Evolutionary conservation across 2,329 filamentous ascomycete species (phyloP).

Genomic region (Hypoxylon sp.): DNA sequence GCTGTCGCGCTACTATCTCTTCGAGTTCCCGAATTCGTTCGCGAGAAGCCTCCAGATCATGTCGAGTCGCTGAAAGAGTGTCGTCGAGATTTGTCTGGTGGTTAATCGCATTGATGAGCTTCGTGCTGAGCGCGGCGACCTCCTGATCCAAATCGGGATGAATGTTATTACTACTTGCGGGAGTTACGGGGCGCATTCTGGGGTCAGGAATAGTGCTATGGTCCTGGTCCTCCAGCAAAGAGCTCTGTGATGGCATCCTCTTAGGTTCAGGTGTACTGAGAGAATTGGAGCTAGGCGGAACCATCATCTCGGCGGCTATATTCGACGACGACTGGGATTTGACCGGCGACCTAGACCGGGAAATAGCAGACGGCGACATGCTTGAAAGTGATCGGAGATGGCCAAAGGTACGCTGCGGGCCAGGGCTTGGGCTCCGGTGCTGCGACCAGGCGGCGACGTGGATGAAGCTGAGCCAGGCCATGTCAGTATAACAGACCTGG

Average conservation of each 20-base stretch:
- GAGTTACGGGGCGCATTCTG: conserved; percentile 67
- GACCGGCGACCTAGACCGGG: conserved; percentile 58
- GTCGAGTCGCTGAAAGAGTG: conserved; percentile 82
- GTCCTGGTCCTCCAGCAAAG: conserved; percentile 68
- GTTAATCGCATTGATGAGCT: conserved; percentile 97
- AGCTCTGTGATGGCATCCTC: conserved; percentile 57
- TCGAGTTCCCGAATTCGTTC: conserved; percentile 79
- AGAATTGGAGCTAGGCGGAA: conserved; percentile 51
- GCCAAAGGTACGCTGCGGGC: conserved; percentile 59
- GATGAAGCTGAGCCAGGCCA: conserved; percentile 62
- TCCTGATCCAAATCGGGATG: conserved; percentile 76
- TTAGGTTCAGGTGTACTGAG: conserved; percentile 55
- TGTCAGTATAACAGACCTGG: conserved; percentile 41
- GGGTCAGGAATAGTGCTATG: conserved; percentile 80
- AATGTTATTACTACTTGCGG: conserved; percentile 59
- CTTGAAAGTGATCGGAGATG: conserved; percentile 69
- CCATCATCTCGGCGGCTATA: conserved; percentile 49
- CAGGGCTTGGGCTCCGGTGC: conserved; percentile 56
- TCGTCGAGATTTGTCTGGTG: conserved; percentile 95
- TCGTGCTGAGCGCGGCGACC: conserved; percentile 91
- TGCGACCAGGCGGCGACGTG: conserved; percentile 68
- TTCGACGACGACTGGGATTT: conserved; percentile 52
- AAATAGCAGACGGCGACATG: conserved; percentile 62
- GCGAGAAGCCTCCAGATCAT: conserved; percentile 83
- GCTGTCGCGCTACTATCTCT: conserved; percentile 73